These are phyloP conservation scores for Gracilaria domingensis DNA, from an alignment of 23 red algal species.

Conservation along the genomic window DNA sequence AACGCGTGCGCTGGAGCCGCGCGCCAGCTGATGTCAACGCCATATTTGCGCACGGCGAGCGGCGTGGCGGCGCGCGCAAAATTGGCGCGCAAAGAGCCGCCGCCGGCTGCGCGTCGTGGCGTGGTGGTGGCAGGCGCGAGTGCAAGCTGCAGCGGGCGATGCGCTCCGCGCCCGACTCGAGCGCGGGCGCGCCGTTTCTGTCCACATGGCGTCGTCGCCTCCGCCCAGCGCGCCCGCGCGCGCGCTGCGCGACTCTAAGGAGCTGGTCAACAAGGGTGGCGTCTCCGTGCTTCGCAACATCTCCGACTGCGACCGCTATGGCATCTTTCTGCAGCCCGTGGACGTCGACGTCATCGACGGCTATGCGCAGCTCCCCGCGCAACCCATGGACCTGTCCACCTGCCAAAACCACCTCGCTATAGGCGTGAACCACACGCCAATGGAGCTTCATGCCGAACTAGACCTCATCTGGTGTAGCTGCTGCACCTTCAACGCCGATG, in stretches of 20 bases:
- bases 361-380: slow-evolving; percentile 68
- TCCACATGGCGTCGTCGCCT: slow-evolving; percentile 57
- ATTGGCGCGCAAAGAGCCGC: too few relatives aligned
- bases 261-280: slow-evolving; percentile 54
- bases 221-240: slow-evolving; percentile 38
- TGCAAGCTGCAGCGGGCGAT: background rate
- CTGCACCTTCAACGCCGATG: slow-evolving; percentile 82
- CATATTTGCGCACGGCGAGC: too few relatives aligned
- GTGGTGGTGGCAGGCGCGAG: background rate
- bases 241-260: slow-evolving; percentile 44
- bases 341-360: slow-evolving; percentile 66
- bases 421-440: slow-evolving; percentile 69
- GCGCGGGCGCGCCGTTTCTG: background rate
- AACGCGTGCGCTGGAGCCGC: too few relatives aligned
- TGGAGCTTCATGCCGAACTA: slow-evolving; percentile 76
- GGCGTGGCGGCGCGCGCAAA: background rate
- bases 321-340: too few relatives aligned
- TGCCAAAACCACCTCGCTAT: slow-evolving; percentile 73
- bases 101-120: background rate
- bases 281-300: slow-evolving; percentile 59
- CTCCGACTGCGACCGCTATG: slow-evolving; percentile 76
- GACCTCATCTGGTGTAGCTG: slow-evolving; percentile 95
- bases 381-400: slow-evolving; percentile 92
- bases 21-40: background rate
- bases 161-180: background rate